Base-by-base conservation (phyloP, 2,329 filamentous ascomycete species). In the Fusarium cyanostomum region DNA sequence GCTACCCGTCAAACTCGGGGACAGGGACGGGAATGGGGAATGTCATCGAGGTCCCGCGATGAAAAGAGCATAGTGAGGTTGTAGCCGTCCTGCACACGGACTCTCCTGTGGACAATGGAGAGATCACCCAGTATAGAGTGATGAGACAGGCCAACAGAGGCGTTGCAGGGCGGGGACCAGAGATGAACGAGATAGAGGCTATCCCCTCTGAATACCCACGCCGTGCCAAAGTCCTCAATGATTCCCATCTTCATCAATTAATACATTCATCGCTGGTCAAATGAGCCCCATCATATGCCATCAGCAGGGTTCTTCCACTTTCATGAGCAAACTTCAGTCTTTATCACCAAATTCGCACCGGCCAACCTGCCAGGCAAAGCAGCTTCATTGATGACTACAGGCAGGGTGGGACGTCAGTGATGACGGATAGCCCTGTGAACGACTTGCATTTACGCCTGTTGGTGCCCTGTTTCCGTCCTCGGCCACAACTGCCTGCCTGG, bases 21-120 rank as follows among this genome's bases (percentile, higher is more conserved):
- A 68, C 55, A 60, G 59, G 55, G 52, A 58, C 55, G 42, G 56
- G 62, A 59, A 66, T 59, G 57, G 63, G 52, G 49, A 70, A 63
- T 64, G 62, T 56, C 65, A 64, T 66, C 56, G 52, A 58, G 56
- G 48, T 63, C 46, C 53, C 31, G 50, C 37, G 64, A 65, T 70
- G 64, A 69, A 71, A 71, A 43, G 64, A 69, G 68, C 28, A 68
- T 70, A 69, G 68, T 60, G 59, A 68, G 53, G 68, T 69, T 53
- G 66, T 68, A 68, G 63, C 68, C 67, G 59, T 67, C 55, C 52
- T 55, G 56, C 59, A 67, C 68, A 70, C 68, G 61, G 67, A 64
- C 68, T 66, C 50, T 66, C 43, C 58, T 64, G 68, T 58, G 63
- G 60, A 66, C 67, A 67, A 70, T 65, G 57, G 42, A 53, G 55